Conservation (phyloP, 1,284 basidiomycete species). For the Ustilago sp. region DNA sequence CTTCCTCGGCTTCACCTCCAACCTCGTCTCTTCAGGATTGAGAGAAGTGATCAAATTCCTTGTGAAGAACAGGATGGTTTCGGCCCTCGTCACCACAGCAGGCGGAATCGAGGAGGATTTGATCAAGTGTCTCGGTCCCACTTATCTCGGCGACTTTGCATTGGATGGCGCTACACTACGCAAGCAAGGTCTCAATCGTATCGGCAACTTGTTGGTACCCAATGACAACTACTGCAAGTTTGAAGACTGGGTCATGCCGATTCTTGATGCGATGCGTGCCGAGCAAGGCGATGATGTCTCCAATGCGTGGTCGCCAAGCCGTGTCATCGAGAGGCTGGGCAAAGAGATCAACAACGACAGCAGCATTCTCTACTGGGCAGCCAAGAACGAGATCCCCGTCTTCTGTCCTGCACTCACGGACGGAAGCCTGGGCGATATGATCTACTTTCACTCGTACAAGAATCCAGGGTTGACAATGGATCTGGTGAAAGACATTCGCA, state of each 20-base stretch:
- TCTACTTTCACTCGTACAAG: constrained; percentile 91
- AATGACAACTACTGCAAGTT: constrained; percentile 99
- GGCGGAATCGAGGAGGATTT: constrained; percentile 99
- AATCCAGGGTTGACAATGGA: constrained; percentile 86
- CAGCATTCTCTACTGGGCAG: constrained; percentile 96
- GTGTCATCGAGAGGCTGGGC: constrained; percentile 88
- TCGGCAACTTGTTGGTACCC: constrained; percentile 96
- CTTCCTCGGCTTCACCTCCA: constrained; percentile 98
- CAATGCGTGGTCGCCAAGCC: constrained; percentile 87
- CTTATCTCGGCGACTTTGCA: constrained; percentile 88
- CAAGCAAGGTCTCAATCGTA: constrained; percentile 89
- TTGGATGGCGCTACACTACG: constrained; percentile 89
- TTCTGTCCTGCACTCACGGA: constrained; percentile 99
- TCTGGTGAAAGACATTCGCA: constrained; percentile 92
- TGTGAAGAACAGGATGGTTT: constrained; percentile 91
- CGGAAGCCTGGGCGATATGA: constrained; percentile 98
- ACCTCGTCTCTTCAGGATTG: constrained; percentile 96
- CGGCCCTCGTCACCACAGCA: constrained; percentile 93
- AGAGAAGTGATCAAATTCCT: constrained; percentile 93
- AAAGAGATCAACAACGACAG: constrained; percentile 97
- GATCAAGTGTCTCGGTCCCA: constrained; percentile 97
- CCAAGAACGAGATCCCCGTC: constrained; percentile 93
- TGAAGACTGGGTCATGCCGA: constrained; percentile 97
- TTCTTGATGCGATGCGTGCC: constrained; percentile 87
- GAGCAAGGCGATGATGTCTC: constrained; percentile 82